phyloP scores from a whole-genome alignment of 2,329 filamentous ascomycete genomes.

The Tolypocladium pustulatum region DNA sequence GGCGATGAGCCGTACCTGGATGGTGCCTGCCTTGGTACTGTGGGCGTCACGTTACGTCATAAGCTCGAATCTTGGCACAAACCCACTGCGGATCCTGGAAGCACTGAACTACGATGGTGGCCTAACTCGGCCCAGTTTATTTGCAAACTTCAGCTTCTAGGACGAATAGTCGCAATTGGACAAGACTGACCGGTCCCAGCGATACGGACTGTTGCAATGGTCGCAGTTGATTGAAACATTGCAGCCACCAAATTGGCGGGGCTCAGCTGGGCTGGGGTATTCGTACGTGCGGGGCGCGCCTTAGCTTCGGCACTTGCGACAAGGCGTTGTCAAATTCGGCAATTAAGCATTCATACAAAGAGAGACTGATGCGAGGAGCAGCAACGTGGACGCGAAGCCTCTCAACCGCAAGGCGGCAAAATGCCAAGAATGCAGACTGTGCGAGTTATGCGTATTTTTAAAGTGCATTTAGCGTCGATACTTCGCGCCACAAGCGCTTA shows the following conservation, averaged over 20 bases:
- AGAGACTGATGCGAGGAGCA: background rate
- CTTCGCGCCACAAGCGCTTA: background rate
- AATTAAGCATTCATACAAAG: background rate
- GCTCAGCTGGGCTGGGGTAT: background rate
- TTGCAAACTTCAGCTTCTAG: background rate
- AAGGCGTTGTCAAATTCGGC: background rate
- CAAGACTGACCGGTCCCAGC: background rate
- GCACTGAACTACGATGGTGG: background rate
- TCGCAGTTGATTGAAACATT: background rate
- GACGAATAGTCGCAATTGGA: background rate
- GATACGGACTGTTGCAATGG: background rate
- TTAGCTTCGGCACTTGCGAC: background rate
- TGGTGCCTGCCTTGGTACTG: background rate
- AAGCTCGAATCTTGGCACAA: background rate
- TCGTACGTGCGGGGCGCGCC: background rate
- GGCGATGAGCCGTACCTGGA: background rate
- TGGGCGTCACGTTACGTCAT: background rate
- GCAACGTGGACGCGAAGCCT: background rate
- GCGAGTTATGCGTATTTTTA: background rate
- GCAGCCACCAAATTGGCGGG: background rate
- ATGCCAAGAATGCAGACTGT: background rate
- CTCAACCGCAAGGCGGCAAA: background rate
- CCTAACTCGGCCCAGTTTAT: background rate
- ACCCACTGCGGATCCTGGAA: background rate
- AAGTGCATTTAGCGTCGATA: background rate